Conservation (phyloP, 2,329 filamentous ascomycete species). For the Botrytis hyacinthi region DNA sequence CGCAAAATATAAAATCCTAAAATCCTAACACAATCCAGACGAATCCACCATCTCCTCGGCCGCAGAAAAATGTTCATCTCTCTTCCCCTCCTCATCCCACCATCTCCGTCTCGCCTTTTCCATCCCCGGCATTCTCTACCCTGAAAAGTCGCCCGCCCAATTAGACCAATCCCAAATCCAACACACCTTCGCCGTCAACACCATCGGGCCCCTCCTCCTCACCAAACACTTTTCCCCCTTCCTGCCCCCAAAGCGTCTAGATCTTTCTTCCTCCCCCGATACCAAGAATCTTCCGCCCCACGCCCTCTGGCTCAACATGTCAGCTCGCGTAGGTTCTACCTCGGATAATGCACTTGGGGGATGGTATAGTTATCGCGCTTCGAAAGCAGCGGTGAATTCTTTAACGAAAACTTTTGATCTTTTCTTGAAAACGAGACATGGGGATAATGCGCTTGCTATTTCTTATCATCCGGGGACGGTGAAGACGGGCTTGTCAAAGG, state of each 20-base stretch:
- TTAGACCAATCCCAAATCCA: conserved; percentile 60
- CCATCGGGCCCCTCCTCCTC: conserved; percentile 70
- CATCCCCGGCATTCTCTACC: conserved; percentile 68
- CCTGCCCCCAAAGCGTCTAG: conserved; percentile 58
- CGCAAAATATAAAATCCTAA: background rate
- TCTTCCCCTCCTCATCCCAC: conserved; percentile 51
- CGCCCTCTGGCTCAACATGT: conserved; percentile 71
- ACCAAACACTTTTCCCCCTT: conserved; percentile 73
- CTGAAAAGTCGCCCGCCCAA: conserved; percentile 68
- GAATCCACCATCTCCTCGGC: conserved; percentile 62
- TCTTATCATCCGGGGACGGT: conserved; percentile 80
- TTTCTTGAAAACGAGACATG: conserved; percentile 56
- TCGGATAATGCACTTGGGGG: conserved; percentile 71
- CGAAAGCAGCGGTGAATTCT: conserved; percentile 72
- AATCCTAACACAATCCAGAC: conserved; percentile 41
- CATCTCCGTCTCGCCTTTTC: conserved; percentile 69
- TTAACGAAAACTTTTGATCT: conserved; percentile 70
- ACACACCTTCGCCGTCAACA: conserved; percentile 71
- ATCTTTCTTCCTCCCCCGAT: conserved; percentile 35
- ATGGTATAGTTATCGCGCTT: conserved; percentile 79
- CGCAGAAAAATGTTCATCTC: conserved; percentile 47
- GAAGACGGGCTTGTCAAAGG: conserved; percentile 67
- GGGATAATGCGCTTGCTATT: conserved; percentile 63
- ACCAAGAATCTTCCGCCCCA: conserved; percentile 45
- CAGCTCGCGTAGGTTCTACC: conserved; percentile 73